These are phyloP conservation scores for Amaranthus palmeri DNA, from an alignment of 148 eudicot genomes.

Conservation along the genomic window DNA sequence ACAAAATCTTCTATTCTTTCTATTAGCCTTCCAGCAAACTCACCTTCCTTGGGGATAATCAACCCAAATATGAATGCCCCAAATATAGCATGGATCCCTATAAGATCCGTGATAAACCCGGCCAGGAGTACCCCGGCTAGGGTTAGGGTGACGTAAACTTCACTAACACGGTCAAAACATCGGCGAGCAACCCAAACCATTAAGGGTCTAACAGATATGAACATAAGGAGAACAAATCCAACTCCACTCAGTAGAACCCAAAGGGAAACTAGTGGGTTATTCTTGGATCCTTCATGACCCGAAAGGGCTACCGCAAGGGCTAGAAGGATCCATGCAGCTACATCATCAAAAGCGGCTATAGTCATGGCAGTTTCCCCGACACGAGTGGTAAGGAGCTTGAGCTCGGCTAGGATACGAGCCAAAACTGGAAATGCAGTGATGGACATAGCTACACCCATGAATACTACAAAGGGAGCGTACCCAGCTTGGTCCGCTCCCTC, in stretches of 20 bases:
- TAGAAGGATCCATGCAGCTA: slow-evolving; percentile 41
- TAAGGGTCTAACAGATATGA: slow-evolving; percentile 11
- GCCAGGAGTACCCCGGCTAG: slow-evolving; percentile 34
- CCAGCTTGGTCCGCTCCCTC: slow-evolving; percentile 18
- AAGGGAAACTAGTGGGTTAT: slow-evolving; percentile 14
- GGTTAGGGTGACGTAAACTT: slow-evolving; percentile 33
- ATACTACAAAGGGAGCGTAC: slow-evolving; percentile 34
- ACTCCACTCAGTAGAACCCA: slow-evolving; percentile 42
- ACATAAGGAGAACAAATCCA: slow-evolving; percentile 29
- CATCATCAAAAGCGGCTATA: slow-evolving; percentile 45
- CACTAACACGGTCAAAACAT: slow-evolving; percentile 20
- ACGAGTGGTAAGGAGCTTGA: slow-evolving; percentile 44
- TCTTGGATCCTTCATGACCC: slow-evolving; percentile 5
- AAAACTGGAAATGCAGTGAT: slow-evolving; percentile 52
- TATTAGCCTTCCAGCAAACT: slow-evolving; percentile 23
- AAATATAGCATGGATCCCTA: slow-evolving; percentile 51
- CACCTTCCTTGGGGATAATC: slow-evolving; percentile 41
- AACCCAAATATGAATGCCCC: slow-evolving; percentile 49
- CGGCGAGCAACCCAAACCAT: slow-evolving; percentile 25
- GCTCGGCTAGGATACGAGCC: slow-evolving; percentile 44
- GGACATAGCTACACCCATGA: slow-evolving; percentile 50
- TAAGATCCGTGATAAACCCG: slow-evolving; percentile 45
- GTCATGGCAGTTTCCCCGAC: slow-evolving; percentile 50
- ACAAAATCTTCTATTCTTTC: slow-evolving; percentile 51
- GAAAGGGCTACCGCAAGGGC: slow-evolving; percentile 41